Conservation (phyloP, 176 grass and related monocot species). For the Zizania latifolia region DNA sequence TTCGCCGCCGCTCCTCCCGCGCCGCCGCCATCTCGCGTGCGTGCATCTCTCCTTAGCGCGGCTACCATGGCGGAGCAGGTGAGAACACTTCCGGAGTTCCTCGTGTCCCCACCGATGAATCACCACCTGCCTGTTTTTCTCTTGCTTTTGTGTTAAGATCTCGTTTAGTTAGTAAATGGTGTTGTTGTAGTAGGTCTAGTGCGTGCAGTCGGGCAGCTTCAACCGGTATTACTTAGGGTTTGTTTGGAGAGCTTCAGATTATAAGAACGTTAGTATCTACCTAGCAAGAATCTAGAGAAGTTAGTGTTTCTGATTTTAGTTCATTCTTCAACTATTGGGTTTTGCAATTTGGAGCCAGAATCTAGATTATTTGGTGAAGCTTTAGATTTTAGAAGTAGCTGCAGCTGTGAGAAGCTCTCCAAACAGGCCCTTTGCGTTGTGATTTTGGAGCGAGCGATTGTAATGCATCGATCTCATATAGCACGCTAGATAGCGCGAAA, state of each 20-base stretch:
- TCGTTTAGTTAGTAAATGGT: background rate
- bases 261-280: too few species aligned
- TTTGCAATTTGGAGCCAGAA: too few species aligned
- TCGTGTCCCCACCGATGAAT: background rate
- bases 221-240: too few species aligned
- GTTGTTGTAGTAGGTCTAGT: background rate
- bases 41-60: background rate
- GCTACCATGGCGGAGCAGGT: constrained; percentile 38
- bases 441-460: background rate
- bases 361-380: too few species aligned
- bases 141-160: background rate
- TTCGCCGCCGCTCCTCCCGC: background rate
- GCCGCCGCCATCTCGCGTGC: background rate
- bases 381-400: too few species aligned
- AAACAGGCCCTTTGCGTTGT: too few species aligned
- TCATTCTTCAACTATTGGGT: too few species aligned
- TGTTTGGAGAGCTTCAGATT: too few species aligned
- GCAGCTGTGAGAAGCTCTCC: too few species aligned
- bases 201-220: background rate
- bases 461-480: background rate
- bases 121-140: background rate
- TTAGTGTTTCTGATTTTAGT: too few species aligned
- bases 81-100: background rate
- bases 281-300: too few species aligned
- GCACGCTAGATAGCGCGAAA: background rate